phyloP scores from a whole-genome alignment of 192 early-diverging fungal species.

The Geosiphon pyriformis region DNA sequence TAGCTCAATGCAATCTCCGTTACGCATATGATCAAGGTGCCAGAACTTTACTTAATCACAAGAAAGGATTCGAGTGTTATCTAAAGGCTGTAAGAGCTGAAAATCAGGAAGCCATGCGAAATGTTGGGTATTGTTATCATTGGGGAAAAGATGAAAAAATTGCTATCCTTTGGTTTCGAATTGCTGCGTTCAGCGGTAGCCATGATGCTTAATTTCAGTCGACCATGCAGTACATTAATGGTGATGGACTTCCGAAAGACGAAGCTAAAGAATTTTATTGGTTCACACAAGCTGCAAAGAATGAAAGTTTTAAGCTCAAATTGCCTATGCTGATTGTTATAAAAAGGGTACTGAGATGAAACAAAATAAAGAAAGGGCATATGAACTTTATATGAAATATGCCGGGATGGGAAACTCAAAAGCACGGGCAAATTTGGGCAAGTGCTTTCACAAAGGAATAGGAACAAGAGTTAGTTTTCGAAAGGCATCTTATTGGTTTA shows the following conservation, averaged over 20 bases:
- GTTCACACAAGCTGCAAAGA: background rate
- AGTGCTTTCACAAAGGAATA: too few relatives aligned
- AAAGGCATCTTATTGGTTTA: too few relatives aligned
- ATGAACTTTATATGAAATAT: too few relatives aligned
- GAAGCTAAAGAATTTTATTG: background rate
- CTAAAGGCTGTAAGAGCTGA: too few relatives aligned
- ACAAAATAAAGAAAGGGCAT: too few relatives aligned
- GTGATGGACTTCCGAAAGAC: background rate
- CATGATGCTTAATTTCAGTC: background rate
- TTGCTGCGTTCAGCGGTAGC: background rate
- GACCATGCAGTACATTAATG: background rate
- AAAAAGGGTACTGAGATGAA: background rate
- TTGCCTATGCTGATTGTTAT: background rate
- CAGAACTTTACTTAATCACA: background rate
- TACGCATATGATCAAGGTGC: background rate
- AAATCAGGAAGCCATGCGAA: background rate
- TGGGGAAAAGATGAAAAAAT: background rate
- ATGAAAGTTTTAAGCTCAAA: background rate
- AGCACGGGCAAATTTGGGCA: too few relatives aligned
- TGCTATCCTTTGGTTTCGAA: background rate
- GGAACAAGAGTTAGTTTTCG: too few relatives aligned
- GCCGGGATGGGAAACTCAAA: too few relatives aligned
- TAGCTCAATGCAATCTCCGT: background rate
- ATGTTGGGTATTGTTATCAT: background rate
- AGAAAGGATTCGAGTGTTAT: background rate